A percentile compares a stretch with the other conserved stretches of the same genome.
Evolutionary conservation across 78 protist species (phyloP).

Genomic region (Thecamonas trahens): DNA sequence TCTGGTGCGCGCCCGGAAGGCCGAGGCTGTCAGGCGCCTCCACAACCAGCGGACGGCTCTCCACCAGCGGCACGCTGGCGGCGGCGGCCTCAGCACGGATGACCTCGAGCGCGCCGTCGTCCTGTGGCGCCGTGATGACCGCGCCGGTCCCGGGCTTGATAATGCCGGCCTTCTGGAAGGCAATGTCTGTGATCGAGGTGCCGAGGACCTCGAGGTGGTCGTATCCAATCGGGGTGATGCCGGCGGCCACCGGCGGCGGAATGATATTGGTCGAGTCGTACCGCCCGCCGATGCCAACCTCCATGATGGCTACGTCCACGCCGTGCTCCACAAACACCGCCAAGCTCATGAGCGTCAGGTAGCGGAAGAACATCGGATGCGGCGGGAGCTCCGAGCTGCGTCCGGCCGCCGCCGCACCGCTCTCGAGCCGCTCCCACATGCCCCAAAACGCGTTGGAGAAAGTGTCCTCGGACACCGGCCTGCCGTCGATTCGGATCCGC

Average conservation of each 20-base stretch:
- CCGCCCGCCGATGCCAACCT: conserved; percentile 42
- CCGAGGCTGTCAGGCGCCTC: too few relatives aligned
- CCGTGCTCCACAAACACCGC: conserved; percentile 6
- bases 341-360: conserved; percentile 39
- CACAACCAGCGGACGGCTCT: too few relatives aligned
- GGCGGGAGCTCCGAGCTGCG: too few relatives aligned
- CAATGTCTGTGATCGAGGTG: conserved; percentile 35
- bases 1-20: background rate
- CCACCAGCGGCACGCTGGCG: too few relatives aligned
- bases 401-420: too few relatives aligned
- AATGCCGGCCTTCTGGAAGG: conserved; percentile 61
- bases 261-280: conserved; percentile 32
- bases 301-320: conserved; percentile 5
- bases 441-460: conserved; percentile 15
- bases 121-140: background rate
- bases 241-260: background rate
- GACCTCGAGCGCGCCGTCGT: background rate
- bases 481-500: conserved; percentile 41
- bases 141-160: conserved; percentile 16
- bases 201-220: conserved; percentile 64
- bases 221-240: conserved; percentile 22
- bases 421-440: too few relatives aligned
- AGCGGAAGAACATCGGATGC: conserved; percentile 55
- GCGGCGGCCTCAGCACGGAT: background rate
- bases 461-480: conserved; percentile 8